These are phyloP conservation scores for Oryza brachyantha DNA, from an alignment of 176 grass and related monocot genomes.

Conservation along the genomic window DNA sequence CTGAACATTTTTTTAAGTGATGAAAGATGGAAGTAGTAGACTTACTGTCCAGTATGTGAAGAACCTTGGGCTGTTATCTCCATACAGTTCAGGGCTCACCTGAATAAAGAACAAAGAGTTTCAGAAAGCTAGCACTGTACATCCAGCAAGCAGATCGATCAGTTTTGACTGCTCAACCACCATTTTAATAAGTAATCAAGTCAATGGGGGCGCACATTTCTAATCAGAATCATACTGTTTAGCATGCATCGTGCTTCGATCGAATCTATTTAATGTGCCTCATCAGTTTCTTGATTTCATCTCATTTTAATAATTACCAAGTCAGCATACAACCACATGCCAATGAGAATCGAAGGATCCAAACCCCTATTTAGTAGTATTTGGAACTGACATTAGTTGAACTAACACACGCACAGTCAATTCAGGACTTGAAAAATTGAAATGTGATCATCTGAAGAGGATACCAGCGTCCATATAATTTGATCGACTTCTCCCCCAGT, in stretches of 20 bases:
- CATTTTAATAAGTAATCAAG: conserved; percentile 20
- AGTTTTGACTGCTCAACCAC: conserved; percentile 18
- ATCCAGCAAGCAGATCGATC: not conserved
- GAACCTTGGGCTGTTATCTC: conserved; percentile 79
- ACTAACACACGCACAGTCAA: not conserved
- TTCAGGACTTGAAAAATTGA: not conserved
- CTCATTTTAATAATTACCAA: conserved; percentile 1
- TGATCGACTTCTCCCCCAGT: not conserved
- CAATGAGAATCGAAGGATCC: not conserved
- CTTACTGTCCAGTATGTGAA: conserved; percentile 99
- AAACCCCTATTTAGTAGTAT: not conserved
- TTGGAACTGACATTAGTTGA: not conserved
- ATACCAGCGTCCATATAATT: not conserved
- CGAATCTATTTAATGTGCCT: conserved; percentile 47
- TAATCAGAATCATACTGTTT: conserved; percentile 19
- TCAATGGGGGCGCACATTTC: conserved; percentile 38
- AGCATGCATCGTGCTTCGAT: not conserved
- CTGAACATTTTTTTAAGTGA: not conserved
- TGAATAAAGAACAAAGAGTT: conserved; percentile 24
- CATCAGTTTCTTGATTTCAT: not conserved
- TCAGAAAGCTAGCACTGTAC: conserved; percentile 20
- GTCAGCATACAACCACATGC: conserved; percentile 42
- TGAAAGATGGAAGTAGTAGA: not conserved
- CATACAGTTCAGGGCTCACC: conserved; percentile 94
- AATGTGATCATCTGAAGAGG: not conserved